Percentiles rank a stretch among this genome's conserved stretches.
phyloP scores from a whole-genome alignment of 768 basidiomycete species.

The Boletus bicolor region DNA sequence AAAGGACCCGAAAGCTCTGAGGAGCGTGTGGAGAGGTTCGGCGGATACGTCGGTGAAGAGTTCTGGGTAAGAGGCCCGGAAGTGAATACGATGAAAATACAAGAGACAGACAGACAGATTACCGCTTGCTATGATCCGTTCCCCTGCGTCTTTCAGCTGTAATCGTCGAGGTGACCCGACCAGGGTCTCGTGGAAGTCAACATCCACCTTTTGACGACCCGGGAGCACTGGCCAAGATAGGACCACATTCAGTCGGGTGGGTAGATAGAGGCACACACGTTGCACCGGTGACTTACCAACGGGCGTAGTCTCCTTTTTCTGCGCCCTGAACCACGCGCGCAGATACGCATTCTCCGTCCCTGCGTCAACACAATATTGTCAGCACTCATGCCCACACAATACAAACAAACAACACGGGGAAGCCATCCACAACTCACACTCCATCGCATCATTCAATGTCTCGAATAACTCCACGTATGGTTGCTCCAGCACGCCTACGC shows the following conservation, averaged over 20 bases:
- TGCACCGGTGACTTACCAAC: constrained; percentile 38
- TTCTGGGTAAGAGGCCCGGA: constrained; percentile 3
- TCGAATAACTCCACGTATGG: constrained; percentile 78
- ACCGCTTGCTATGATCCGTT: constrained; percentile 66
- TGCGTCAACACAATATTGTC: constrained; percentile 14
- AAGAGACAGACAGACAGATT: constrained; percentile 4
- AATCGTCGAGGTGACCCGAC: constrained; percentile 63
- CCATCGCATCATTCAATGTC: constrained; percentile 86
- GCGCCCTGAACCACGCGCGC: constrained; percentile 70
- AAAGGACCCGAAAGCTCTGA: constrained; percentile 78
- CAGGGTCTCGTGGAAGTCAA: constrained; percentile 40
- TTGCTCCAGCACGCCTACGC: constrained; percentile 77
- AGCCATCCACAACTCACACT: constrained; percentile 58
- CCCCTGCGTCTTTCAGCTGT: constrained; percentile 69
- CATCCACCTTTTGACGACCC: constrained; percentile 51
- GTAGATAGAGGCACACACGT: neutral
- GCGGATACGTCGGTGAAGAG: constrained; percentile 32
- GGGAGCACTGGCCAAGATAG: constrained; percentile 43
- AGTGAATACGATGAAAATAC: neutral
- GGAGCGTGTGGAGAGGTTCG: constrained; percentile 73
- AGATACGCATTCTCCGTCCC: constrained; percentile 96
- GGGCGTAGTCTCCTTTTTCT: constrained; percentile 50
- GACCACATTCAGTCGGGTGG: neutral
- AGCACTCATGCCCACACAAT: neutral
- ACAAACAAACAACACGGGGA: constrained; percentile 2